Evolutionary conservation across 495 filamentous ascomycete genomes (phyloP), one percentile per base, ranked within the genome.

Genomic region (Penicillium verhagenii): DNA sequence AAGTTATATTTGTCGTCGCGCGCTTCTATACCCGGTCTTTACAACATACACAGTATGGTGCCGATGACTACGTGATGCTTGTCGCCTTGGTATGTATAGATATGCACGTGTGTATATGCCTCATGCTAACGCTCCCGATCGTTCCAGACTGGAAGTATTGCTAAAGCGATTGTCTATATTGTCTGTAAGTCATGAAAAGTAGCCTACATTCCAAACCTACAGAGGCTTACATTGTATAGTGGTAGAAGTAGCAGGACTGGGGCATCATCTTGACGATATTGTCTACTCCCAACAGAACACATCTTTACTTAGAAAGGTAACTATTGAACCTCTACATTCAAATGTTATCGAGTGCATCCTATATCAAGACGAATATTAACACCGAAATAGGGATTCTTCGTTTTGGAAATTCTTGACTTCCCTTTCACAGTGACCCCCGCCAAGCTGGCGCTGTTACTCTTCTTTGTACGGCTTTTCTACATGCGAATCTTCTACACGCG

Each of bases 381-480:
- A 7, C 14, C 19, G 21, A 31, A 25, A 23, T 14, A 56, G 54
- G 47, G 54, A 13, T 47, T 54, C 26, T 44, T 52, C 37, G 48
- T 38, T 19, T 42, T 57, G 1, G 53, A 60, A 37, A 31, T 60
- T 5, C 39, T 60, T 31, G 58, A 60, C 33, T 33, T 60, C 23
- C 58, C 58, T 13, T 37, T 60, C 35, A 56, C 49, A 16, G 46
- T 60, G 1, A 60, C 58, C 10, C 58, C 58, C 1, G 58, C 58
- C 25, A 60, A 60, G 37, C 44, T 60, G 44, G 53, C 58, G 10
- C 38, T 79, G n/a, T 60, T 79, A n/a, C 52, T 71, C 39, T 71
- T 79, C 40, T 79, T 77, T 46, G 50, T 69, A 1, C 74, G 69
- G 23, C 4, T 70, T 28, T 71, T 78, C 33, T 78, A 78, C 46